phyloP scores from a whole-genome alignment of 257 asterid species.

The Paulownia fortunei region DNA sequence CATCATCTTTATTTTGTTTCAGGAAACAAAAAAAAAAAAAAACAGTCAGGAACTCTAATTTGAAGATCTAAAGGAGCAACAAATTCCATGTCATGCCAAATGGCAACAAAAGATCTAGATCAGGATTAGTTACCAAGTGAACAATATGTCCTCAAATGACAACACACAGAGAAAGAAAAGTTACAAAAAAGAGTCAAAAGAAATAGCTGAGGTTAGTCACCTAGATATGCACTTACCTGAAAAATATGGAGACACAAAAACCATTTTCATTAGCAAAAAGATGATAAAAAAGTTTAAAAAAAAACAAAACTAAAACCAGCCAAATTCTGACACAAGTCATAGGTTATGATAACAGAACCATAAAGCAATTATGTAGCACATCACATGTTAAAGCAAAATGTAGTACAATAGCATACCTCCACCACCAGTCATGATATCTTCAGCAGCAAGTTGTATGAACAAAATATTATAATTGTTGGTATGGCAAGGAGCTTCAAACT shows the following conservation, averaged over 20 bases:
- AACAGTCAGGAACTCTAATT: neutral
- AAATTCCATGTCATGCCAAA: neutral
- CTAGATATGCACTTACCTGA: neutral
- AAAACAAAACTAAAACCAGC: neutral
- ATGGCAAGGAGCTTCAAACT: conserved; percentile 88
- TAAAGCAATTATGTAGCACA: neutral
- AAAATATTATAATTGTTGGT: conserved; percentile 87
- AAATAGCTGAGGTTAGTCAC: neutral
- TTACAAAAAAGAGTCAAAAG: neutral
- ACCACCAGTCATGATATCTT: conserved; percentile 98
- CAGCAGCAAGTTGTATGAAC: conserved; percentile 93
- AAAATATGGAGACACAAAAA: neutral
- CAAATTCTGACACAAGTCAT: neutral
- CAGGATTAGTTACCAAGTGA: neutral
- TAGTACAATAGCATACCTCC: conserved; percentile 68
- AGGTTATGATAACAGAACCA: neutral
- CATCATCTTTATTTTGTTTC: neutral
- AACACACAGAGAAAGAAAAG: neutral
- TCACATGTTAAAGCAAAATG: neutral
- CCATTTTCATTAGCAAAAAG: neutral
- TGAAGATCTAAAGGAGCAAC: neutral
- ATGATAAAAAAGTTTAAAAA: neutral
- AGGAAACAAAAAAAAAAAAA: too few species aligned
- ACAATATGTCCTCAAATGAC: neutral
- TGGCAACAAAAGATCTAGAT: neutral